These are phyloP conservation scores for Pythium vanterpoolii DNA, from an alignment of 352 stramenopile genomes.

Conservation along the genomic window DNA sequence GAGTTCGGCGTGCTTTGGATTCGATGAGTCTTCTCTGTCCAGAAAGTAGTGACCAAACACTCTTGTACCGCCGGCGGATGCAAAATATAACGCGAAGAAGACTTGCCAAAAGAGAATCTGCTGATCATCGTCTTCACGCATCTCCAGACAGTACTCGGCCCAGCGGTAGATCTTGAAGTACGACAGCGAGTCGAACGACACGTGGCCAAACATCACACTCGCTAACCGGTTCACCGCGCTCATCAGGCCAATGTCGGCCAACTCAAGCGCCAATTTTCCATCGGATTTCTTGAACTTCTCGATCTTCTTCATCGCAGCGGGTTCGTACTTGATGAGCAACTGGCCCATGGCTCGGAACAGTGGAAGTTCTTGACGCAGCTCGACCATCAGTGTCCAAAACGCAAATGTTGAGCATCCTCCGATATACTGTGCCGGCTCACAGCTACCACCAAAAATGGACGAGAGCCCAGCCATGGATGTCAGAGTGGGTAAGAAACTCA, in stretches of 20 bases:
- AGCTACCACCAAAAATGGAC: slow-evolving; percentile 63
- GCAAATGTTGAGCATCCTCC: slow-evolving; percentile 59
- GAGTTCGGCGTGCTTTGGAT: slow-evolving; percentile 22
- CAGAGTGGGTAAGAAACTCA: slow-evolving; percentile 64
- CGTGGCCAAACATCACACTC: slow-evolving; percentile 23
- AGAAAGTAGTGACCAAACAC: slow-evolving; percentile 36
- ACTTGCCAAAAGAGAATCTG: slow-evolving; percentile 43
- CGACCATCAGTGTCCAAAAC: slow-evolving; percentile 63
- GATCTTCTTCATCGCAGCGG: slow-evolving; percentile 74
- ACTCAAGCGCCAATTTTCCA: slow-evolving; percentile 45
- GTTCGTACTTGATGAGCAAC: slow-evolving; percentile 72
- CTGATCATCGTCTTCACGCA: slow-evolving; percentile 25
- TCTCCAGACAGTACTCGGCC: slow-evolving; percentile 24
- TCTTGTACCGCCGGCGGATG: slow-evolving; percentile 24
- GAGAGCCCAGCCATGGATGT: slow-evolving; percentile 41
- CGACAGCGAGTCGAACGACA: slow-evolving; percentile 17
- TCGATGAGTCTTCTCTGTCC: slow-evolving; percentile 23
- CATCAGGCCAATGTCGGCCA: slow-evolving; percentile 24
- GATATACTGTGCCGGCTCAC: slow-evolving; percentile 64
- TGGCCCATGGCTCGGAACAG: slow-evolving; percentile 64
- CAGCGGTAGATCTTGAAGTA: slow-evolving; percentile 36
- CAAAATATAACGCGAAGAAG: slow-evolving; percentile 39
- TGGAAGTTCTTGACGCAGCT: slow-evolving; percentile 73
- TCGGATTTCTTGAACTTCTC: slow-evolving; percentile 74
- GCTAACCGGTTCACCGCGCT: slow-evolving; percentile 11